Evolutionary conservation across 2,329 filamentous ascomycete species (phyloP).

Genomic region (Curvularia spicifera): DNA sequence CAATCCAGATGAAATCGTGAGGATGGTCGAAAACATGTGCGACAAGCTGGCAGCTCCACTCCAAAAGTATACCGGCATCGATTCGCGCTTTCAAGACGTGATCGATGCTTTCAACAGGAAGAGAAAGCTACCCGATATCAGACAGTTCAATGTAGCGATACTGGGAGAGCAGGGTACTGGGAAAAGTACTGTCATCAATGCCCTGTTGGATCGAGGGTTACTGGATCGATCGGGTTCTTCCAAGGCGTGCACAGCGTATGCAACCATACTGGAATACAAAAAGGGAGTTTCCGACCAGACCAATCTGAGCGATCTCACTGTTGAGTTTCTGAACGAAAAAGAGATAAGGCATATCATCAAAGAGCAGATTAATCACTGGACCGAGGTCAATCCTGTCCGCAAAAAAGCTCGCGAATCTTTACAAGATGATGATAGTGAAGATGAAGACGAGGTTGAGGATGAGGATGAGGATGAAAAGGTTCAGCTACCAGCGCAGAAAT

Average conservation of each 20-base stretch:
- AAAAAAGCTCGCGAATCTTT: not conserved
- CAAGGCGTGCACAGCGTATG: conserved; percentile 16
- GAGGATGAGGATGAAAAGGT: not conserved
- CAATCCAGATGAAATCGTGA: conserved; percentile 1
- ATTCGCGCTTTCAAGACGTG: conserved; percentile 3
- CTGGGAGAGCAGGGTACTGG: conserved; percentile 23
- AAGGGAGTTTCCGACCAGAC: conserved; percentile 14
- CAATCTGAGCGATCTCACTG: conserved; percentile 10
- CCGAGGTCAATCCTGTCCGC: conserved; percentile 2
- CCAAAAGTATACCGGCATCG: not conserved
- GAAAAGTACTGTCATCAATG: conserved; percentile 21
- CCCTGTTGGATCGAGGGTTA: conserved; percentile 16
- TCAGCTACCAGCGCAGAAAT: not conserved
- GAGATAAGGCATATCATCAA: conserved; percentile 4
- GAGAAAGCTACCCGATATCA: not conserved
- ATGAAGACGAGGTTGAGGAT: not conserved
- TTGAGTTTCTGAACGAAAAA: conserved; percentile 8
- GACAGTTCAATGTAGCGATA: conserved; percentile 9
- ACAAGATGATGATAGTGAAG: not conserved
- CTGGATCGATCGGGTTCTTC: conserved; percentile 10
- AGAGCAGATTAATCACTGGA: conserved; percentile 14
- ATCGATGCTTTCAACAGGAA: not conserved
- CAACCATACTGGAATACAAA: conserved; percentile 15
- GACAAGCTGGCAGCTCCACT: conserved; percentile 1
- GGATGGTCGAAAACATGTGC: conserved; percentile 4